Percentiles rank a stretch among this genome's conserved stretches.
Evolutionary conservation across 805 yeast species (phyloP).

Genomic region (Monosporozyma solicola): DNA sequence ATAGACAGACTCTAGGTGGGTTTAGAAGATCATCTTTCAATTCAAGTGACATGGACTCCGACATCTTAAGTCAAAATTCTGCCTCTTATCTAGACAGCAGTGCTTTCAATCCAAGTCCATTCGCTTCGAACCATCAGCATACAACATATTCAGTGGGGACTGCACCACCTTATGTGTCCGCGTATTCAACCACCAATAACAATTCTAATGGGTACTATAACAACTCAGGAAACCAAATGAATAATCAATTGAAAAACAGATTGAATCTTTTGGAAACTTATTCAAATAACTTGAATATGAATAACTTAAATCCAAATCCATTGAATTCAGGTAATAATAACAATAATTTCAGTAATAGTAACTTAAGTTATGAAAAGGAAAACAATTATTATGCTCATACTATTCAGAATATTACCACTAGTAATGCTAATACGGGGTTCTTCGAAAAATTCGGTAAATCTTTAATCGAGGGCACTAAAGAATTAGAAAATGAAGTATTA

Average conservation of each 20-base stretch:
- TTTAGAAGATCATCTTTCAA: conserved; percentile 27
- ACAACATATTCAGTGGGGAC: conserved; percentile 28
- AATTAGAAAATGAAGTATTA: conserved; percentile 16
- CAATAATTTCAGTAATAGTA: not conserved
- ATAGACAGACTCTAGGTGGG: conserved; percentile 20
- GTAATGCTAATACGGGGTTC: conserved; percentile 13
- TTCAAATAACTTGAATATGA: conserved; percentile 20
- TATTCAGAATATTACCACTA: conserved; percentile 1
- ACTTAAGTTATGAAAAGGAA: not conserved
- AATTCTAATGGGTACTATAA: not conserved
- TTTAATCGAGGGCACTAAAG: conserved; percentile 29
- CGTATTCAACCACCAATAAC: conserved; percentile 3
- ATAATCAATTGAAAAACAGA: conserved; percentile 6
- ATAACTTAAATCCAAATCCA: conserved; percentile 7
- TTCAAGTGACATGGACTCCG: conserved; percentile 20
- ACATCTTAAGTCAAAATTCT: conserved; percentile 8
- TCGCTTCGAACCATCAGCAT: conserved; percentile 19
- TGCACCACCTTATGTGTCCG: conserved; percentile 19
- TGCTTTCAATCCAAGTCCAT: conserved; percentile 1
- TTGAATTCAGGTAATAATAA: not conserved
- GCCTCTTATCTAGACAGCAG: not conserved
- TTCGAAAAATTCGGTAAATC: conserved; percentile 30
- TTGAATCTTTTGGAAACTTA: conserved; percentile 18
- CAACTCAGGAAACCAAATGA: not conserved
- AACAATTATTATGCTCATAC: conserved; percentile 1